Evolutionary conservation across 176 grass and related monocot genomes (phyloP).

Genomic region (Juncus effusus): DNA sequence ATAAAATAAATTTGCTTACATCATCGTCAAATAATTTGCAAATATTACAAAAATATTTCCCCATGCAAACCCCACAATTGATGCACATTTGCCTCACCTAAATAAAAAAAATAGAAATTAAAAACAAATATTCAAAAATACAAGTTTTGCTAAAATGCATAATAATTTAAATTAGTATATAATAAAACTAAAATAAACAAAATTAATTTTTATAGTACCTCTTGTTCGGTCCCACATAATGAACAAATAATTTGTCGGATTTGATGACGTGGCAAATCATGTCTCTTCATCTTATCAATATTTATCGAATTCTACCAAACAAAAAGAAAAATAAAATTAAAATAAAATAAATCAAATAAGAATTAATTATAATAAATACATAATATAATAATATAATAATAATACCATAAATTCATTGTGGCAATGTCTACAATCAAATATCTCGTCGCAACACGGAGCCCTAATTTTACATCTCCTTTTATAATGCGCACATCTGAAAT

Average conservation of each 20-base stretch:
- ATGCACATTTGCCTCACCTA: slow-evolving; percentile 74
- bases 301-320: slow-evolving; percentile 61
- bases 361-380: neutral
- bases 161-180: neutral
- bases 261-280: slow-evolving; percentile 79
- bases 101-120: slow-evolving; percentile 27
- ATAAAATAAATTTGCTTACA: slow-evolving; percentile 36
- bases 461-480: slow-evolving; percentile 68
- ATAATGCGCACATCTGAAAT: slow-evolving; percentile 66
- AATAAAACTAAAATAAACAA: neutral
- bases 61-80: slow-evolving; percentile 83
- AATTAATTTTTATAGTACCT: slow-evolving; percentile 36
- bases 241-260: slow-evolving; percentile 66
- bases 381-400: neutral
- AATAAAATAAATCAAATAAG: neutral
- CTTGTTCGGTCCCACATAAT: slow-evolving; percentile 75
- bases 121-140: neutral
- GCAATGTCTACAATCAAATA: slow-evolving; percentile 89
- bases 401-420: slow-evolving; percentile 89
- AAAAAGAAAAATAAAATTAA: slow-evolving; percentile 19
- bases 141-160: neutral
- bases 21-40: slow-evolving; percentile 99
- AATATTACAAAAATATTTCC: slow-evolving; percentile 70
- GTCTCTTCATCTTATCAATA: slow-evolving; percentile 42
- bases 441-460: slow-evolving; percentile 70